Percentiles rank a stretch among this genome's conserved stretches.
Conservation (phyloP, 768 basidiomycete species). For the Termitomyces sp. region DNA sequence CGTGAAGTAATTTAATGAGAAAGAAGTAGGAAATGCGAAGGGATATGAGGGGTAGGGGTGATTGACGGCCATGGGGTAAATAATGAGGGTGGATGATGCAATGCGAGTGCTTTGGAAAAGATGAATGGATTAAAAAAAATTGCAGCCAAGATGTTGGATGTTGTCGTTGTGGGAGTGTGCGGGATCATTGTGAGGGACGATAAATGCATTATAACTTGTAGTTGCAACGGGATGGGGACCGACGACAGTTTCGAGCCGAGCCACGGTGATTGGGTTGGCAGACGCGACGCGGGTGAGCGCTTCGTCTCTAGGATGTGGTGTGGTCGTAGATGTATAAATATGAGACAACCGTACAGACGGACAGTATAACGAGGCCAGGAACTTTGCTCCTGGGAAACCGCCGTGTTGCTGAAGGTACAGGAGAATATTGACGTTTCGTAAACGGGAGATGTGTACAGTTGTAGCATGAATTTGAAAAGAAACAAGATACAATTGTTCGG, state of each 20-base stretch:
- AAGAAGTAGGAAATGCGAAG: constrained; percentile 2
- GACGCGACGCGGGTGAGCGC: not conserved
- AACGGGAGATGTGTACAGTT: constrained; percentile 10
- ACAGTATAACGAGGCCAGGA: not conserved
- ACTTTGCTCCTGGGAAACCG: constrained; percentile 1
- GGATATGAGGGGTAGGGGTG: constrained; percentile 1
- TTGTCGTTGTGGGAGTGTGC: not conserved
- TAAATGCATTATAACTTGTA: constrained; percentile 4
- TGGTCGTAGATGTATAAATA: constrained; percentile 3
- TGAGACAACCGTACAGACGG: not conserved
- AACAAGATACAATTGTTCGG: constrained; percentile 6
- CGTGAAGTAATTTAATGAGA: constrained; percentile 6
- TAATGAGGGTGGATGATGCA: constrained; percentile 9
- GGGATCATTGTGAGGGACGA: not conserved
- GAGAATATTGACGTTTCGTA: constrained; percentile 5
- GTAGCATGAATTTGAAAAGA: constrained; percentile 10
- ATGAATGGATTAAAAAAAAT: constrained; percentile 8
- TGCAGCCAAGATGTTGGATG: not conserved
- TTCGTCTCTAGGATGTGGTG: not conserved
- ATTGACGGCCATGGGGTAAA: constrained; percentile 4
- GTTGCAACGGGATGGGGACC: not conserved
- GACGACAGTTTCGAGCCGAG: not conserved
- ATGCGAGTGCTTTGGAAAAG: constrained; percentile 6
- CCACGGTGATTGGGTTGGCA: not conserved
- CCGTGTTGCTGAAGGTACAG: constrained; percentile 6